Base-by-base conservation (phyloP, 2,329 filamentous ascomycete genomes). In the Fusarium sp. region DNA sequence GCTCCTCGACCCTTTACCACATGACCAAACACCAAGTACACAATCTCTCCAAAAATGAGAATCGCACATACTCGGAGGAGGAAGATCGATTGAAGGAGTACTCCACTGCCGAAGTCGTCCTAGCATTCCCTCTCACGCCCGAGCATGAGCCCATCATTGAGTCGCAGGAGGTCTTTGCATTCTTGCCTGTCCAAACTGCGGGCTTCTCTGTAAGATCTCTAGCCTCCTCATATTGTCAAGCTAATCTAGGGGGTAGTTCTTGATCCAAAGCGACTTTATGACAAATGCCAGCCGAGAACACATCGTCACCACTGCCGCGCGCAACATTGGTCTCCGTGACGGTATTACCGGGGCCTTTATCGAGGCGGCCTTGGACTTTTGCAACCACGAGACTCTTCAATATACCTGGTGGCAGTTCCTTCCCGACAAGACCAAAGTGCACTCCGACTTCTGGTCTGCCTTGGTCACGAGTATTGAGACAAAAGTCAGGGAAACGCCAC, bases 221-320 rank as follows among this genome's bases (percentile, higher is more conserved):
- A 1, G 3, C 2, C n/a, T 33, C 9, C 2, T 5, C 14, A 6
- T 14, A 16, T 6, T 1, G 17, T 3, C 6, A 6, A 6, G 1
- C 64, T 70, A 20, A 73, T n/a, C 9, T 3, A 8, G 1, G 22
- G 2, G 10, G 3, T 1, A 76, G 74, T 76, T 75, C 14, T 61
- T 71, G 5, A 75, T 76, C 16, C 66, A 76, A 1, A 70, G 69
- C 0, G 73, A 76, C 20, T 76, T 76, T 2, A 70, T 71, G 9
- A 67, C 70, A 1, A 68, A 69, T 20, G 65, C 64, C 20, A 70
- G 63, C 3, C 69, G 71, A 5, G 53, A 75, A 20, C 60, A 66
- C 17, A 71, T 76, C 10, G 57, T 70, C 3, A 66, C 64, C 4
- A 71, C 69, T 1, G 67, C 69, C 1, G 29, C 33, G 16, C 62